Conservation (phyloP, 371 early-diverging fungal genomes). For the Apophysomyces trapeziformis region DNA sequence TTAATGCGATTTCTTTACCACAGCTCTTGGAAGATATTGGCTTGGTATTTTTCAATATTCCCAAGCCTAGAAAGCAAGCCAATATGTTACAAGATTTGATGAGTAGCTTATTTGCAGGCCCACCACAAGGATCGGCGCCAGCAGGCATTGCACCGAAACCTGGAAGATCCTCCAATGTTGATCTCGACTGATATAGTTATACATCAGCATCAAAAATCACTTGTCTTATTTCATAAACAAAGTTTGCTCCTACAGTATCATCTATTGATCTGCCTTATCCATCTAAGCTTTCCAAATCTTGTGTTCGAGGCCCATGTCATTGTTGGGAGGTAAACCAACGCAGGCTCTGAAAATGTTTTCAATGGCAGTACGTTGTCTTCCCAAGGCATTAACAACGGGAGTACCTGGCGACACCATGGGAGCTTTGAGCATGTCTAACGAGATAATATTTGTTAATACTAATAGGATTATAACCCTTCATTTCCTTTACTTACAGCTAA, state of each 20-base stretch:
- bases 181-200: background rate
- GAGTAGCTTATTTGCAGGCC: slow-evolving; percentile 68
- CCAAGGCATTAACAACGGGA: slow-evolving; percentile 93
- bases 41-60: slow-evolving; percentile 68
- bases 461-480: background rate
- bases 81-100: slow-evolving; percentile 77
- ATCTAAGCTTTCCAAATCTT: slow-evolving; percentile 68
- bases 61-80: slow-evolving; percentile 64
- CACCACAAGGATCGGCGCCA: slow-evolving; percentile 13
- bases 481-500: slow-evolving; percentile 54
- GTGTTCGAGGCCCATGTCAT: slow-evolving; percentile 90
- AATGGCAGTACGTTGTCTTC: slow-evolving; percentile 93
- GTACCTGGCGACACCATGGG: slow-evolving; percentile 91
- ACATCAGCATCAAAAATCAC: background rate
- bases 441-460: background rate
- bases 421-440: slow-evolving; percentile 83
- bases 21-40: slow-evolving; percentile 70
- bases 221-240: background rate
- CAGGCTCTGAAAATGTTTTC: slow-evolving; percentile 97
- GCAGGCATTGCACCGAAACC: slow-evolving; percentile 1
- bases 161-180: slow-evolving; percentile 2
- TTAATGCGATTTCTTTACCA: no score
- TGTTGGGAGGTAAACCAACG: slow-evolving; percentile 89
- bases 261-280: background rate
- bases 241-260: background rate